These are phyloP conservation scores for Rostrohypoxylon terebratum DNA, from an alignment of 495 filamentous ascomycete species.

Conservation along the genomic window DNA sequence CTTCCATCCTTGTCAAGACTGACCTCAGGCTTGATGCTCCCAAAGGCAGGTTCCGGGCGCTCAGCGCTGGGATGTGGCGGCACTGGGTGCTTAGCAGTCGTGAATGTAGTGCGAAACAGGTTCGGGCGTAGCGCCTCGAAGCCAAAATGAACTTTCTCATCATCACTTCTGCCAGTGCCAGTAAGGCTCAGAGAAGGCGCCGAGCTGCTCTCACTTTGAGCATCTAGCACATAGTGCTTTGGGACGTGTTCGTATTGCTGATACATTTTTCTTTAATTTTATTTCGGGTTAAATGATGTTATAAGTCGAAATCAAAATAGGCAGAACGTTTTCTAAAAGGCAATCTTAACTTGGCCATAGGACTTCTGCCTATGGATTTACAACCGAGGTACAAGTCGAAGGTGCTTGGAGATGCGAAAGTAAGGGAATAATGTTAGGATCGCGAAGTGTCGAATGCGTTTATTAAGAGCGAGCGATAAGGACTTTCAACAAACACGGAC, in stretches of 20 bases:
- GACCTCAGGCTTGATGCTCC: constrained; percentile 43
- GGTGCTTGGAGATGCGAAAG: neutral
- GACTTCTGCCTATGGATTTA: neutral
- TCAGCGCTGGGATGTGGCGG: constrained; percentile 70
- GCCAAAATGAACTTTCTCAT: constrained; percentile 61
- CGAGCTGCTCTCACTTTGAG: neutral
- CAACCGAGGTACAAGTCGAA: neutral
- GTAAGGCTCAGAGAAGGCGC: constrained; percentile 55
- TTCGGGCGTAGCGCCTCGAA: constrained; percentile 70
- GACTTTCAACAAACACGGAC: constrained; percentile 16
- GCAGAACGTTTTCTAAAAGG: neutral
- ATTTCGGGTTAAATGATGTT: neutral
- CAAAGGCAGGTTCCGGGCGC: constrained; percentile 55
- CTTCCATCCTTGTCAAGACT: constrained; percentile 47
- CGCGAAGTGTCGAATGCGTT: constrained; percentile 30
- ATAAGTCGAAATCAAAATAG: constrained; percentile 8
- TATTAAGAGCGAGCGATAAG: constrained; percentile 32
- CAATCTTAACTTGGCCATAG: constrained; percentile 11
- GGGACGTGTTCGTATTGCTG: constrained; percentile 46
- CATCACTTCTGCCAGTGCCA: constrained; percentile 51
- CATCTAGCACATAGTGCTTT: constrained; percentile 38
- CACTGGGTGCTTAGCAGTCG: constrained; percentile 66
- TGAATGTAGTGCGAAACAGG: constrained; percentile 74
- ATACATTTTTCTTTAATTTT: constrained; percentile 41
- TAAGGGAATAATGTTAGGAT: neutral